Evolutionary conservation across 2,329 filamentous ascomycete species (phyloP).

Genomic region (Cladosporium cucumerinum): DNA sequence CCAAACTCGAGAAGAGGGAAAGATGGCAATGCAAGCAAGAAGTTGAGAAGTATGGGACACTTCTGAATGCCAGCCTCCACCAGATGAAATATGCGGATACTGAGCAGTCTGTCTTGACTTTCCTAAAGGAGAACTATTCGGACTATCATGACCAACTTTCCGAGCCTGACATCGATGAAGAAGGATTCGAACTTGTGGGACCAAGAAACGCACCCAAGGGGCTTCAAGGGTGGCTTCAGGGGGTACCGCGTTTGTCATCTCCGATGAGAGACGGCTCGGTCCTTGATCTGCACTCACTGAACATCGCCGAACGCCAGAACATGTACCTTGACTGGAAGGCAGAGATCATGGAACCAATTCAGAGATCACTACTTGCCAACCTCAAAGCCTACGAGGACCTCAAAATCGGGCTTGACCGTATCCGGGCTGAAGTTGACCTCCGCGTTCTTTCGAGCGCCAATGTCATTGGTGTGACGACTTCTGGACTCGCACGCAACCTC

Average conservation of each 20-base stretch:
- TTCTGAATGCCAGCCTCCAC: slow-evolving; percentile 19
- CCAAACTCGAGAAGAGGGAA: slow-evolving; percentile 39
- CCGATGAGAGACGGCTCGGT: background rate
- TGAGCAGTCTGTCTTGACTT: background rate
- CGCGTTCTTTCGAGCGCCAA: slow-evolving; percentile 42
- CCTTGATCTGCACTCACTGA: background rate
- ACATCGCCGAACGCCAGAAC: background rate
- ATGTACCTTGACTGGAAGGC: slow-evolving; percentile 19
- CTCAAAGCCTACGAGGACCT: slow-evolving; percentile 20
- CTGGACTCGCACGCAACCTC: slow-evolving; percentile 54
- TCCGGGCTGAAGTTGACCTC: slow-evolving; percentile 40
- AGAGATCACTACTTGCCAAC: slow-evolving; percentile 22
- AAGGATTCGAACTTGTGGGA: slow-evolving; percentile 21
- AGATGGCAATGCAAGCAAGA: slow-evolving; percentile 29
- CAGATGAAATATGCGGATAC: background rate
- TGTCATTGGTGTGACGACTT: slow-evolving; percentile 60
- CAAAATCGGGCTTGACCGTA: slow-evolving; percentile 24
- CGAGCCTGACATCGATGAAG: slow-evolving; percentile 22
- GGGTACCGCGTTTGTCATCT: background rate
- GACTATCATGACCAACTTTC: slow-evolving; percentile 24
- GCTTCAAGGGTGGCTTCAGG: slow-evolving; percentile 1
- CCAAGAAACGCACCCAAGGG: background rate
- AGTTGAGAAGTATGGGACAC: slow-evolving; percentile 21
- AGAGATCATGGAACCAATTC: slow-evolving; percentile 18
- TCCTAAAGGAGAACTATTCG: slow-evolving; percentile 22